Evolutionary conservation across 352 stramenopile genomes (phyloP).

Genomic region (Phytophthora uliginosa): DNA sequence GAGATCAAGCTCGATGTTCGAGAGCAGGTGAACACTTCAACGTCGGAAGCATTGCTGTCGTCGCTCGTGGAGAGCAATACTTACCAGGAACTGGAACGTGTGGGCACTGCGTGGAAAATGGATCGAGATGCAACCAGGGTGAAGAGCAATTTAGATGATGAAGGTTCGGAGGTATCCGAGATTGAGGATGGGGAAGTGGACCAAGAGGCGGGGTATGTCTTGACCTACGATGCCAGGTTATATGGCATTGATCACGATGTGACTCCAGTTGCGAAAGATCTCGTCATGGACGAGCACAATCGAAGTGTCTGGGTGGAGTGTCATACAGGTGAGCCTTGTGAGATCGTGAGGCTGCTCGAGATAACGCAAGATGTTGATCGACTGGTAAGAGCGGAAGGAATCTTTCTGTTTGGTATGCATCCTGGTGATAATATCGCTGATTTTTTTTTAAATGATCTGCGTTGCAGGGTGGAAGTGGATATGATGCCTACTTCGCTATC

Average conservation of each 20-base stretch:
- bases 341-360: conserved; percentile 67
- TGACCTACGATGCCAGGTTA: conserved; percentile 76
- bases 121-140: conserved; percentile 21
- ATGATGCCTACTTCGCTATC: conserved; percentile 68
- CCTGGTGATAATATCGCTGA: not conserved
- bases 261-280: conserved; percentile 49
- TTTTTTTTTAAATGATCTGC: conserved; percentile 1
- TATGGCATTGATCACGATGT: conserved; percentile 69
- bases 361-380: conserved; percentile 76
- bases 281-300: conserved; percentile 71
- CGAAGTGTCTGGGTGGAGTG: conserved; percentile 86
- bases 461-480: conserved; percentile 66
- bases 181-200: conserved; percentile 27
- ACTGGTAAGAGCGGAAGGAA: conserved; percentile 33
- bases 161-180: conserved; percentile 15
- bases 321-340: conserved; percentile 49
- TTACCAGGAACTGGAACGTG: conserved; percentile 40
- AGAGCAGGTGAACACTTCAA: conserved; percentile 59
- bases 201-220: conserved; percentile 62
- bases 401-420: not conserved
- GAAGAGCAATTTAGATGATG: conserved; percentile 10
- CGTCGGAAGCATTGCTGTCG: conserved; percentile 3
- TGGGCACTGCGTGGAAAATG: conserved; percentile 38
- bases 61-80: conserved; percentile 21
- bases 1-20: conserved; percentile 63